Conservation (phyloP, 345 rosid genomes). For the Lepidium aucheri region DNA sequence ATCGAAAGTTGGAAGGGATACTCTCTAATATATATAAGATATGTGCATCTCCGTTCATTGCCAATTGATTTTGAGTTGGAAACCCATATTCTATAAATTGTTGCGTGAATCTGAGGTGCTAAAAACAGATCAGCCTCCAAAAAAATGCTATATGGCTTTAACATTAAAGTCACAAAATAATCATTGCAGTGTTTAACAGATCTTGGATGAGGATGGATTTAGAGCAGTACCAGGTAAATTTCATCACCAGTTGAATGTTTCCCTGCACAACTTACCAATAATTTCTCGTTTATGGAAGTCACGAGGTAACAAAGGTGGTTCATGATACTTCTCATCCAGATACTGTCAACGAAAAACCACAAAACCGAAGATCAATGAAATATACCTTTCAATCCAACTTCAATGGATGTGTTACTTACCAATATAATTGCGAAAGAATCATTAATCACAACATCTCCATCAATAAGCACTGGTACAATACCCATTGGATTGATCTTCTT, state of each 20-base stretch:
- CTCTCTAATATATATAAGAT: no score
- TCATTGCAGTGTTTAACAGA: background rate
- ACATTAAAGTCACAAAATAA: background rate
- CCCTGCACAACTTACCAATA: conserved; percentile 52
- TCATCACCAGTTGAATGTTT: conserved; percentile 71
- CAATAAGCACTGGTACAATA: conserved; percentile 61
- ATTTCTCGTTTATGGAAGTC: conserved; percentile 58
- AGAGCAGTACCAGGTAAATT: conserved; percentile 47
- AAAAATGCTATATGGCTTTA: background rate
- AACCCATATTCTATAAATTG: conserved; percentile 34
- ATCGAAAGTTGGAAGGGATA: no score
- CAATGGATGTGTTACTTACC: background rate
- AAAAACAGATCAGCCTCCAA: conserved; percentile 81
- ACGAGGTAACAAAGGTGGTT: conserved; percentile 50
- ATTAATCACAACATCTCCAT: conserved; percentile 58
- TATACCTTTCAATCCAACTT: background rate
- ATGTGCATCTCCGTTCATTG: no score
- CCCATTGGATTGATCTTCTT: conserved; percentile 64
- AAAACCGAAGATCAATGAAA: background rate
- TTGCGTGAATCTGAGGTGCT: conserved; percentile 60
- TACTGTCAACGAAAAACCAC: conserved; percentile 31
- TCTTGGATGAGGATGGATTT: background rate
- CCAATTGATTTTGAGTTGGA: no score
- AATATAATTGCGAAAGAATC: conserved; percentile 72
- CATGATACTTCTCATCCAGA: conserved; percentile 76